Evolutionary conservation across 2,329 filamentous ascomycete genomes (phyloP).

Genomic region (Cyphellophora attinorum): DNA sequence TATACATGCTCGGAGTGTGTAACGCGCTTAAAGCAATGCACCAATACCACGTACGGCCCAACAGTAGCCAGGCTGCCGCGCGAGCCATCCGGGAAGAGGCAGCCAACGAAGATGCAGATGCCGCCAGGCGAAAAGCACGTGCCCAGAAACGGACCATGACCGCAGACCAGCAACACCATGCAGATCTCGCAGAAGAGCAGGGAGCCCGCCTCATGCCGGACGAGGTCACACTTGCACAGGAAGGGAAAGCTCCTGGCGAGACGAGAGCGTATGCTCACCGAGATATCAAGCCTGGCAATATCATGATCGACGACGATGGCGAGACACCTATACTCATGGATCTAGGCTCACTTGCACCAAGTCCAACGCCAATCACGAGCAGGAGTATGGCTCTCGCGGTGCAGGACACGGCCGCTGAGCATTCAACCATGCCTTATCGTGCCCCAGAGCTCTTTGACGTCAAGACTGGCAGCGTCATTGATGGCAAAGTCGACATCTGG

Average conservation of each 20-base stretch:
- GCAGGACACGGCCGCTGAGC: constrained; percentile 89
- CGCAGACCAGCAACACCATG: constrained; percentile 36
- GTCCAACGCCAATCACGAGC: constrained; percentile 80
- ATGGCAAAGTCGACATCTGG: constrained; percentile 98
- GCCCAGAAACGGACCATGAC: constrained; percentile 33
- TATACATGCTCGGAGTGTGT: constrained; percentile 85
- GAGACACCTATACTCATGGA: constrained; percentile 92
- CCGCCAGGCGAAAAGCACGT: constrained; percentile 25
- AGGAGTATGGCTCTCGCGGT: constrained; percentile 83
- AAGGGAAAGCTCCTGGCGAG: constrained; percentile 59
- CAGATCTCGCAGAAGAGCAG: constrained; percentile 64
- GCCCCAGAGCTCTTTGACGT: constrained; percentile 97
- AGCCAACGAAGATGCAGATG: constrained; percentile 42
- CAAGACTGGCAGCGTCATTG: constrained; percentile 81
- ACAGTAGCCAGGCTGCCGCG: constrained; percentile 36
- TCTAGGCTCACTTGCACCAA: constrained; percentile 79
- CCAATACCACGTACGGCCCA: constrained; percentile 60
- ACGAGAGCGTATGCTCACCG: constrained; percentile 80
- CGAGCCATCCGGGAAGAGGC: constrained; percentile 47
- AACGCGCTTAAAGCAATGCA: constrained; percentile 85
- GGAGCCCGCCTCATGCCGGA: constrained; percentile 65
- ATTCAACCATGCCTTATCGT: constrained; percentile 97
- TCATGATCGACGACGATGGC: constrained; percentile 95
- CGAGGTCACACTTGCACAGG: constrained; percentile 59
- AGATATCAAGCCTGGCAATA: constrained; percentile 97